Base-by-base conservation (phyloP, 2,329 filamentous ascomycete species). In the Paracoccidioides lutzii region DNA sequence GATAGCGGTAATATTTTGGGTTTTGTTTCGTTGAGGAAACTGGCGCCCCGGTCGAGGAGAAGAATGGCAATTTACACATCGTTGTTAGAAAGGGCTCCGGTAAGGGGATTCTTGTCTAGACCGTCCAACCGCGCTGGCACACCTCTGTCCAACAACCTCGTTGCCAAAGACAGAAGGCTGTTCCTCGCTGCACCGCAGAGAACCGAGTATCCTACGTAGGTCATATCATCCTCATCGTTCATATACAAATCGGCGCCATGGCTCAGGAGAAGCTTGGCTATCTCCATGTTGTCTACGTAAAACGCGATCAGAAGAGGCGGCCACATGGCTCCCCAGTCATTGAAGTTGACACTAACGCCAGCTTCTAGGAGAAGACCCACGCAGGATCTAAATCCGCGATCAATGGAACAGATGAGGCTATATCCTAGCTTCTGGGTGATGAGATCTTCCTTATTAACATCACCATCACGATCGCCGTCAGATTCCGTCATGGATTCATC, bases 71-170 rank as follows among this genome's bases (percentile, higher is more conserved):
- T 61, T n/a, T 65, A 58, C 41, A 60, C 58, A 5, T 66, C 61
- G 9, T 71, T 67, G 48, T 63, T 66, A 15, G 59, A 62, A n/a
- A 71, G 55, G 1, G 63, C 60, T 52, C 63, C 63, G 12, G 71
- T 58, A 15, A 69, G 61, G 64, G 48, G 4, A 65, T 65, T 53
- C 28, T 4, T 28, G 41, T n/a, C 22, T 22, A 22, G 22, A 22
- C 22, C 2, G 22, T 22, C 22, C 22, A 22, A 22, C 22, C 22
- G 22, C 22, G 22, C 22, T 3, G 32, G 33, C 35, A 52, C 35
- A 38, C 51, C 51, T 33, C 15, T 30, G 15, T 43, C 37, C 22
- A 53, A n/a, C 30, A 43, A 7, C 8, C 4, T 42, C 40, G 43
- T 41, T 35, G n/a, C 38, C 3, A 43, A 33, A 6, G 51, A 14